These are phyloP conservation scores for Fusarium xylarioides DNA, from an alignment of 2,329 filamentous ascomycete species.

Conservation along the genomic window DNA sequence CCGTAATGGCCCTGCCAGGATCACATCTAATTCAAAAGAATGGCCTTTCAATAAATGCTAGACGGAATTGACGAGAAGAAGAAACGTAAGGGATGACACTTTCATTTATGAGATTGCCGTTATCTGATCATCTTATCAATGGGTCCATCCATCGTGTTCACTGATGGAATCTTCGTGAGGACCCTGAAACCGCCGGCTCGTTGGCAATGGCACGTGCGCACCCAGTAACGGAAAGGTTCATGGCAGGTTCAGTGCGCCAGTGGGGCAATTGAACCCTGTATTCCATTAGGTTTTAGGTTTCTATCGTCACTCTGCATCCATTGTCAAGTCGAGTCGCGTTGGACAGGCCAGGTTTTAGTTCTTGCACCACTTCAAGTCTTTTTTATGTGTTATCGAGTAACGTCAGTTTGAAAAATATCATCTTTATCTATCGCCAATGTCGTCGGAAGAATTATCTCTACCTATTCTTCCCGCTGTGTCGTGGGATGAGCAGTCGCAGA, in stretches of 20 bases:
- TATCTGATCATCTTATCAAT: conserved; percentile 40
- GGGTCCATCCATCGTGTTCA: neutral
- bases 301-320: conserved; percentile 35
- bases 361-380: conserved; percentile 5
- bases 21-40: neutral
- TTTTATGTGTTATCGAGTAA: conserved; percentile 14
- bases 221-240: conserved; percentile 23
- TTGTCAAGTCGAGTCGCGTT: conserved; percentile 15
- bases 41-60: neutral
- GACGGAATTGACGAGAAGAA: neutral
- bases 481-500: conserved; percentile 52
- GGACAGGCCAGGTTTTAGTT: conserved; percentile 12
- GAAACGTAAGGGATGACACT: neutral
- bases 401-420: neutral
- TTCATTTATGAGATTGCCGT: neutral
- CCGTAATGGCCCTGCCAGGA: neutral
- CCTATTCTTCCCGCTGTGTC: conserved; percentile 51
- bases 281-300: conserved; percentile 1
- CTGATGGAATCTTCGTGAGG: neutral
- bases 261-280: conserved; percentile 38
- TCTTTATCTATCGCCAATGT: conserved; percentile 29
- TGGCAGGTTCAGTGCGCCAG: conserved; percentile 27
- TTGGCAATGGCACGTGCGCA: conserved; percentile 38
- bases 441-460: conserved; percentile 55
- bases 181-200: conserved; percentile 28